phyloP scores from a whole-genome alignment of 192 early-diverging fungal species.

The Coemansia sp. region DNA sequence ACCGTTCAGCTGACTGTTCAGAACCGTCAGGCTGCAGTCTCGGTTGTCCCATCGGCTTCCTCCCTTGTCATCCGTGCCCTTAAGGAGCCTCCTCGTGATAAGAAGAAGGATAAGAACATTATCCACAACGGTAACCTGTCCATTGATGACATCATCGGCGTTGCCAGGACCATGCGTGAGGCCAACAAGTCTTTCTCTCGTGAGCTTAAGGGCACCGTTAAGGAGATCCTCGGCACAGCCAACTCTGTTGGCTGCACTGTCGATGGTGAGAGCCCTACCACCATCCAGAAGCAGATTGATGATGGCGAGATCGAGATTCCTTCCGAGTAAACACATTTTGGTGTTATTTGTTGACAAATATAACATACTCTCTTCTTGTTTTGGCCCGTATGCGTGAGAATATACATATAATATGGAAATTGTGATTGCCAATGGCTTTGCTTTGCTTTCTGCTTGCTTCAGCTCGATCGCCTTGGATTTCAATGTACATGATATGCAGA shows the following conservation, averaged over 20 bases:
- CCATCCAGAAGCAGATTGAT: conserved; percentile 81
- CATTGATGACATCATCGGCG: conserved; percentile 89
- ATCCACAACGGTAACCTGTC: conserved; percentile 96
- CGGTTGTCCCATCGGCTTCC: conserved; percentile 94
- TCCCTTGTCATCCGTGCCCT: conserved; percentile 96
- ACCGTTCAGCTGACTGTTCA: conserved; percentile 98
- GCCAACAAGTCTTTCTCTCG: conserved; percentile 89
- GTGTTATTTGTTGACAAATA: conserved; percentile 11
- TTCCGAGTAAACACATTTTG: conserved; percentile 34
- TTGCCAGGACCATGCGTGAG: conserved; percentile 91
- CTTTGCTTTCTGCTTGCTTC: too few species aligned
- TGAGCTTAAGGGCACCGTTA: conserved; percentile 91
- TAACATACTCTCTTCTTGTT: background rate
- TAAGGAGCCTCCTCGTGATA: conserved; percentile 95
- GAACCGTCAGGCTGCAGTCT: conserved; percentile 98
- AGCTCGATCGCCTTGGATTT: too few species aligned
- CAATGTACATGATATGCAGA: too few species aligned
- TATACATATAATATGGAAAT: background rate
- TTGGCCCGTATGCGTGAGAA: background rate
- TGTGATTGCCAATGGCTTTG: too few species aligned
- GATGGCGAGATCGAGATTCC: conserved; percentile 82
- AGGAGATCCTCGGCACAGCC: conserved; percentile 89
- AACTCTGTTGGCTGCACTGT: conserved; percentile 98
- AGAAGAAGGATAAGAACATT: conserved; percentile 99
- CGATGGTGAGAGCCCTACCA: conserved; percentile 90